Base-by-base conservation (phyloP, 352 stramenopile species). In the Globisporangium spinosum region DNA sequence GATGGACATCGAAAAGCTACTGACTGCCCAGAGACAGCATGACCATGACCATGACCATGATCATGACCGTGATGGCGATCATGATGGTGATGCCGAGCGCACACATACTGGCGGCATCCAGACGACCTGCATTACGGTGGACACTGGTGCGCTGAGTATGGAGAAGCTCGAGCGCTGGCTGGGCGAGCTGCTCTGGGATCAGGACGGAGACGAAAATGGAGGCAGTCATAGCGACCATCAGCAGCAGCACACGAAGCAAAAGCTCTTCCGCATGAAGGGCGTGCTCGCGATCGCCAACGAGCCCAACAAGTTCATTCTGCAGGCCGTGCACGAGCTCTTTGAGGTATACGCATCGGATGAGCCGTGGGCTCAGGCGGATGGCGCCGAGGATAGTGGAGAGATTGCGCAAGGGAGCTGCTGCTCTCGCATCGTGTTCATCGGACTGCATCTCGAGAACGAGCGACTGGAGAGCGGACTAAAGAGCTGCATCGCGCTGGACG, bases 271-370 rank as follows among this genome's bases (percentile, higher is more conserved):
- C 45, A 70, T 94, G 53, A 94, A 94, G 59, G 87, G 87, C 32
- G 79, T 94, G 10, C 63, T 94, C 15, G 71, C 77, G 25, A 70
- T 94, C 53, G 73, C 68, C 1, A 70, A 69, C 5, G 80, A 90
- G 45, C 27, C 63, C 4, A 79, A 82, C 60, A 94, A 94, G 70
- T 89, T 82, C 58, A 89, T 94, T 23, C 70, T 94, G 29, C 87
- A 94, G 62, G 87, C 83, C n/a, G 87, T 94, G 43, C 84, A 93
- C 58, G 85, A 94, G 64, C 68, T 93, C 20, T 94, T 93, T 58
- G 85, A 93, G 47, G 79, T 94, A 23, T 90, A 90, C 67, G 65
- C 76, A 22, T 87, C 79, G 4, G 74, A 90, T 55, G 85, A 93
- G 63, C 51, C 53, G 22, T 93, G 84, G 84, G 61, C 22, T 69